Conservation (phyloP, 305 asterid species). For the Solanum hybrid region DNA sequence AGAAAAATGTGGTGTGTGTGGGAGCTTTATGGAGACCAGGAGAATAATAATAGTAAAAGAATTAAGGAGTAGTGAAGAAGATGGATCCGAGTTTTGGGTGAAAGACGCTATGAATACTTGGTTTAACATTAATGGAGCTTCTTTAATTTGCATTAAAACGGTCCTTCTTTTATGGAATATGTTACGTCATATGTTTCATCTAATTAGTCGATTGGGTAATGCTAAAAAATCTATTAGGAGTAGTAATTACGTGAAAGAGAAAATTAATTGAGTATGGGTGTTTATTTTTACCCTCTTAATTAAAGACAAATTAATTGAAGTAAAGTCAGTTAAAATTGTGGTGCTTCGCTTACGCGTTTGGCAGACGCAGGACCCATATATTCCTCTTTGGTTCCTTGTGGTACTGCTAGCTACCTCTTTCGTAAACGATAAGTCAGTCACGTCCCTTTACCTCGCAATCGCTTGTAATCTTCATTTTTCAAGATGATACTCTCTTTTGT, state of each 20-base stretch:
- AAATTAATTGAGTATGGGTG: background rate
- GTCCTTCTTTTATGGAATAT: background rate
- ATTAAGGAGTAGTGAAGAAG: background rate
- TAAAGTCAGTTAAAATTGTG: background rate
- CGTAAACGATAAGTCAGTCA: background rate
- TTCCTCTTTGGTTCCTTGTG: background rate
- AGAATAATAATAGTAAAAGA: background rate
- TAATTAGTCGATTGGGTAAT: background rate
- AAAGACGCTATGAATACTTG: constrained; percentile 4
- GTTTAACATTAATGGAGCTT: constrained; percentile 15
- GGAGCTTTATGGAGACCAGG: background rate
- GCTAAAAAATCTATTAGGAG: background rate
- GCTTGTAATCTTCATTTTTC: background rate
- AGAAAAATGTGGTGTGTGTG: background rate
- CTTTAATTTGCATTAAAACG: constrained; percentile 1
- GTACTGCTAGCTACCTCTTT: background rate
- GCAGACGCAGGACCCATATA: background rate
- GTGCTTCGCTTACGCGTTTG: background rate
- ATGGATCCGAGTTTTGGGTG: constrained; percentile 23
- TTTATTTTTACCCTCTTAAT: background rate
- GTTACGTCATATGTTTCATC: background rate
- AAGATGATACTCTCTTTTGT: background rate
- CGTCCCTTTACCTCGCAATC: background rate
- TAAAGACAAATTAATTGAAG: background rate
- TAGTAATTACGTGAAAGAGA: background rate